phyloP scores from a whole-genome alignment of 1,284 basidiomycete genomes.

The Boletus smithii region DNA sequence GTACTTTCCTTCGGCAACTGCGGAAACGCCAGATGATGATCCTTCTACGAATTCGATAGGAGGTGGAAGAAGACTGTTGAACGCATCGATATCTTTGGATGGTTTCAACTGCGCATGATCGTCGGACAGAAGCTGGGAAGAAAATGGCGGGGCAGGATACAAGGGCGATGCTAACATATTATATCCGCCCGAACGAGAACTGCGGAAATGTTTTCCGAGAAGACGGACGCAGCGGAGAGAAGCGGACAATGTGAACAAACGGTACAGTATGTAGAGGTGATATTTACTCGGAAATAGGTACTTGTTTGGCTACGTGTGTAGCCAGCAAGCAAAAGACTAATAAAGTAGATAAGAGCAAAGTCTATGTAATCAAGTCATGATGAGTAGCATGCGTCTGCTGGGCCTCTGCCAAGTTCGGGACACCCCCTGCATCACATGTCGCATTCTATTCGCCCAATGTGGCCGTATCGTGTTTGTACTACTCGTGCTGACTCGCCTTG shows the following conservation, averaged over 20 bases:
- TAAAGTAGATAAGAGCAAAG: no score
- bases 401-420: no score
- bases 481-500: no score
- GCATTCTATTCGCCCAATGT: no score
- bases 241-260: conserved; percentile 15
- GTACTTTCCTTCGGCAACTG: conserved; percentile 68
- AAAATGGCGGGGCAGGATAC: conserved; percentile 48
- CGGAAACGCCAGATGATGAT: conserved; percentile 68
- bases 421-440: no score
- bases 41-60: conserved; percentile 78
- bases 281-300: conserved; percentile 27
- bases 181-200: conserved; percentile 13
- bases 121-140: conserved; percentile 45
- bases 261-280: background rate
- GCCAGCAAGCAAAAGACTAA: no score
- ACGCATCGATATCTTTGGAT: conserved; percentile 65
- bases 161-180: conserved; percentile 62
- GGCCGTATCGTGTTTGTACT: no score
- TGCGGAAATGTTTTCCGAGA: conserved; percentile 4
- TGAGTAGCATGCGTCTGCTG: no score
- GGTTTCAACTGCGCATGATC: conserved; percentile 57
- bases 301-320: conserved; percentile 2
- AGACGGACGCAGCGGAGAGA: conserved; percentile 7
- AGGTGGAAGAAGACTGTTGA: conserved; percentile 70
- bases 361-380: no score